Evolutionary conservation across 2,329 filamentous ascomycete species (phyloP), one percentile per base, ranked within the genome.

Genomic region (Podosphaera xanthii): DNA sequence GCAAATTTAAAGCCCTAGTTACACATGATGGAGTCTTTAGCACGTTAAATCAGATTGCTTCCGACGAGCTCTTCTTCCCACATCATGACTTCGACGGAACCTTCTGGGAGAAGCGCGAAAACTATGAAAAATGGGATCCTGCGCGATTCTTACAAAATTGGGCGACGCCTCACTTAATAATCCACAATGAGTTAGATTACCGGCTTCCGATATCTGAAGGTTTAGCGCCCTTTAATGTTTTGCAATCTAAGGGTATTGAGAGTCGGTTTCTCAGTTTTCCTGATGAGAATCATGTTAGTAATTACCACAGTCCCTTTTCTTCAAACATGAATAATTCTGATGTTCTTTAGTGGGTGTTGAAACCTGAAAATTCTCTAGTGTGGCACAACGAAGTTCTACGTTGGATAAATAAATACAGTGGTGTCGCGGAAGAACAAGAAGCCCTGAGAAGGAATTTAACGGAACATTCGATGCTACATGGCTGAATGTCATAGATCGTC

Each of bases 101-200:
- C 1, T 71, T 69, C 2, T 68, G 66, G 65, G 79, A 82, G 34
- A 79, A 79, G 65, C 76, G 81, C 44, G 75, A 78, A 12, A 76
- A 73, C 33, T 88, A 86, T 66, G 78, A 79, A 66, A 78, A 77
- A 64, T 88, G 81, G 80, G 84, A 88, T 69, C 85, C 84, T 0
- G 75, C 83, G 0, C 50, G 31, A 72, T 74, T 66, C 56, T 42
- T 65, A 4, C 72, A 74, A 58, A 74, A 78, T 58, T 77, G 80
- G 61, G 74, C 78, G 0, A 96, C 90, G 0, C 92, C 92, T 0
- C 84, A 92, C 71, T 75, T 98, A 62, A 82, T 94, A 61, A 89
- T 97, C 59, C 91, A 97, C 71, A 91, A 82, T 67, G 87, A 92
- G 66, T 76, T 92, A 38, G 91, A 97, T 70, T 97, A 95, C 69